A percentile compares a stretch with the other conserved stretches of the same genome.
These are phyloP conservation scores for Teratosphaeria nubilosa DNA, from an alignment of 2,329 filamentous ascomycete species.

Conservation along the genomic window DNA sequence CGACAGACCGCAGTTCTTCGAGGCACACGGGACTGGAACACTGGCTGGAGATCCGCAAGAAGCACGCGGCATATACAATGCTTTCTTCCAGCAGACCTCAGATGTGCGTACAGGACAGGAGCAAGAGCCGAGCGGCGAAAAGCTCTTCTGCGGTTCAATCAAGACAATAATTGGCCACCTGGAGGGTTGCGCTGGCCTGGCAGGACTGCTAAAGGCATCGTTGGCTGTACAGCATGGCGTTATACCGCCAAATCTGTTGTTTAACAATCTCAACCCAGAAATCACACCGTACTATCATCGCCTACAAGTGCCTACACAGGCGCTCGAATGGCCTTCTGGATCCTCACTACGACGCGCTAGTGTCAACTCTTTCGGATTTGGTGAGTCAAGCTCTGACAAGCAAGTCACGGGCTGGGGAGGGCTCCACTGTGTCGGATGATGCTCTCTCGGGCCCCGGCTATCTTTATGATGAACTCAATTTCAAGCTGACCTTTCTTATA, in stretches of 20 bases:
- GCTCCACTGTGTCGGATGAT: no score
- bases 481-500: neutral
- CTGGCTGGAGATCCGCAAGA: slow-evolving; percentile 3
- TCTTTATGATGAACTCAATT: no score
- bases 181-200: slow-evolving; percentile 5
- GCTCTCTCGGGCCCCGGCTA: no score
- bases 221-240: slow-evolving; percentile 13
- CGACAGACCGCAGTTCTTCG: slow-evolving; percentile 7
- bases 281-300: neutral
- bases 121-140: neutral
- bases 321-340: neutral
- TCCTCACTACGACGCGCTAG: neutral
- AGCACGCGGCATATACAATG: neutral
- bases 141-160: neutral
- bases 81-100: slow-evolving; percentile 3
- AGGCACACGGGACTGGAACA: slow-evolving; percentile 16
- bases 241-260: slow-evolving; percentile 10
- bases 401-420: no score
- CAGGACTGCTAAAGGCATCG: slow-evolving; percentile 8
- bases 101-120: neutral
- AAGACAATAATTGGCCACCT: slow-evolving; percentile 12
- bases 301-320: neutral
- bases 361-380: neutral
- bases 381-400: neutral
- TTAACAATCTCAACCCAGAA: neutral